Percentiles rank a stretch among this genome's conserved stretches.
Evolutionary conservation across 192 early-diverging fungal species (phyloP).

Genomic region (Funneliformis geosporum): DNA sequence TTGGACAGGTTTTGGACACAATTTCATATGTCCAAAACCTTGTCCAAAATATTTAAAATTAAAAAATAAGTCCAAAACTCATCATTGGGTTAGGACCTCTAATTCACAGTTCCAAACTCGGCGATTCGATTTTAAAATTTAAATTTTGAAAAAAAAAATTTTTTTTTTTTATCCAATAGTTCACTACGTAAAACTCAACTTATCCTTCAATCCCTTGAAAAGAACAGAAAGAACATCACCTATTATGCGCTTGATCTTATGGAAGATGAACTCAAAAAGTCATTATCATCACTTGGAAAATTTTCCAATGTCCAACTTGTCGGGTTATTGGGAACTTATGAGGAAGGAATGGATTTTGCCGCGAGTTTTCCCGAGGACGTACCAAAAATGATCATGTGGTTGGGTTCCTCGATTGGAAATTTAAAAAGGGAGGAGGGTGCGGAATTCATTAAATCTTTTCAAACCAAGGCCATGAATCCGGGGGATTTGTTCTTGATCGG

Average conservation of each 20-base stretch:
- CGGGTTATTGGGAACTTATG: slow-evolving; percentile 88
- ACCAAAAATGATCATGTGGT: slow-evolving; percentile 81
- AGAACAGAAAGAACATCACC: slow-evolving; percentile 59
- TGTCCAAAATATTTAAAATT: too few relatives aligned
- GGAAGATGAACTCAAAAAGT: slow-evolving; percentile 70
- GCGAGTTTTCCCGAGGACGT: slow-evolving; percentile 50
- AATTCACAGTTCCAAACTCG: too few relatives aligned
- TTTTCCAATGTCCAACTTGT: slow-evolving; percentile 71
- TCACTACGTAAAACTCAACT: slow-evolving; percentile 87
- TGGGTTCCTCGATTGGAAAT: slow-evolving; percentile 91
- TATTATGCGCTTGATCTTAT: slow-evolving; percentile 94
- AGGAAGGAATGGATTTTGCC: slow-evolving; percentile 73
- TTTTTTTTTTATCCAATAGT: slow-evolving; percentile 38
- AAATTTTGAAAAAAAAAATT: background rate
- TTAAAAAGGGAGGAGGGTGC: slow-evolving; percentile 62
- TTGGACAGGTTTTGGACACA: too few relatives aligned
- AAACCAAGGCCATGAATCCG: slow-evolving; percentile 54
- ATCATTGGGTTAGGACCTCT: too few relatives aligned
- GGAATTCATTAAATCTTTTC: slow-evolving; percentile 64
- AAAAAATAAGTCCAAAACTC: too few relatives aligned
- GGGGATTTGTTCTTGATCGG: slow-evolving; percentile 84
- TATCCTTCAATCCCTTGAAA: slow-evolving; percentile 74
- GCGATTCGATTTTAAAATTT: background rate
- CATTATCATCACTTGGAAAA: slow-evolving; percentile 64
- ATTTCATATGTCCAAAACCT: too few relatives aligned